phyloP scores from a whole-genome alignment of 2,329 filamentous ascomycete species.

The Helminthosporium solani region DNA sequence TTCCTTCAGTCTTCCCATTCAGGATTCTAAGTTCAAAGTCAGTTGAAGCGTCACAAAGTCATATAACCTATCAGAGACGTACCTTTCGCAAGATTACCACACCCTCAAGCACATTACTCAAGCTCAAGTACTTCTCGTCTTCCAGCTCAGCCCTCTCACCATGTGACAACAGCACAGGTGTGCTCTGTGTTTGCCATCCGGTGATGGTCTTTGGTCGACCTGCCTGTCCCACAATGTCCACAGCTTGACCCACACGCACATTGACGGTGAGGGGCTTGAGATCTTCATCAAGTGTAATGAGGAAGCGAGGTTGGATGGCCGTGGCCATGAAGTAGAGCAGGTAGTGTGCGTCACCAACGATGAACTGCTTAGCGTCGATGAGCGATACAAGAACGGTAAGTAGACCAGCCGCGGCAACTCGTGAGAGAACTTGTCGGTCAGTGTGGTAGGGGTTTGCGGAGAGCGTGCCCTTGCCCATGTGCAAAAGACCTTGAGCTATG shows the following conservation, averaged over 20 bases:
- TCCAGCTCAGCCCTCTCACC: conserved; percentile 95
- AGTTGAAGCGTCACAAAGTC: conserved; percentile 3
- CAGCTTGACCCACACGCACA: conserved; percentile 94
- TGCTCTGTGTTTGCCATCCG: conserved; percentile 99
- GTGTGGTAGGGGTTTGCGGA: conserved; percentile 99
- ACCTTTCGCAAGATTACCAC: conserved; percentile 97
- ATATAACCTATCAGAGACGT: conserved; percentile 37
- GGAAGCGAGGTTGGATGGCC: conserved; percentile 94
- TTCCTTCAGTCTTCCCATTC: conserved; percentile 47
- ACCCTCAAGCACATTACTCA: conserved; percentile 89
- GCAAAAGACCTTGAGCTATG: conserved; percentile 93
- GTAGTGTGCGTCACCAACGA: conserved; percentile 75
- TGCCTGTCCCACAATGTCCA: conserved; percentile 96
- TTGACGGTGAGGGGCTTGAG: conserved; percentile 93
- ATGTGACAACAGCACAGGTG: conserved; percentile 91
- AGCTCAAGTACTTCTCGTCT: conserved; percentile 92
- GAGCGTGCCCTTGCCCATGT: conserved; percentile 99
- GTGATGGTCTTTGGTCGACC: conserved; percentile 98
- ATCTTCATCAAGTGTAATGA: conserved; percentile 93
- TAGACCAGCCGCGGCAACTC: conserved; percentile 84
- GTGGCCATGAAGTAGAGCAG: conserved; percentile 96
- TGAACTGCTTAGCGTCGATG: conserved; percentile 90
- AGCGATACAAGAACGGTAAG: conserved; percentile 88
- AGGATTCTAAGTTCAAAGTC: conserved; percentile 41
- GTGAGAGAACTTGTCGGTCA: conserved; percentile 90